Base-by-base conservation (phyloP, 805 yeast species). In the Clavispora vitiphila region DNA sequence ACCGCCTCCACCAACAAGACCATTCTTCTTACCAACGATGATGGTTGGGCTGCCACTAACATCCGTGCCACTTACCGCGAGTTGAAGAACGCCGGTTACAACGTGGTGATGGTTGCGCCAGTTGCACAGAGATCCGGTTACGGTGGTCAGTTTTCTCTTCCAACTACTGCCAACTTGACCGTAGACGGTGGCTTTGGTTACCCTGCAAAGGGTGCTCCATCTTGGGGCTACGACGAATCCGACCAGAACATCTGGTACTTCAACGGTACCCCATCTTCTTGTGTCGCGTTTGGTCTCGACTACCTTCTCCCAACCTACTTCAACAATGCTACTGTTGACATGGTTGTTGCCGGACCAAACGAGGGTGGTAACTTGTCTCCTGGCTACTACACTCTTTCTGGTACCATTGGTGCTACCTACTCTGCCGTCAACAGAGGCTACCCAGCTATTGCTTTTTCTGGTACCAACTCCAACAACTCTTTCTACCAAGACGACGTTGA, bases 31-130 rank as follows among this genome's bases (percentile, higher is more conserved):
- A 70, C 81, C 46, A 77, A 78, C 51, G 83, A 78, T 53, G 83
- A 78, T 48, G 72, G 76, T 15, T 78, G 78, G 77, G 74, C 72
- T 3, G 61, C 80, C 5, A 73, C 81, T 37, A 76, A 76, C 53
- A 74, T 78, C 54, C 71, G 82, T 55, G 78, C 81, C 12, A 58
- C 77, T 10, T 78, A 77, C 67, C 58, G 69, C 39, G 75, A 64
- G 26, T 65, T 51, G 49, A 49, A 42, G 41, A 38, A 12, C 7
- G 55, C 54, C n/a, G 55, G 55, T 8, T 48, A 53, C 43, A 46
- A 53, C 24, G 55, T 53, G 35, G 42, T 53, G 24, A 21, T 53
- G 46, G 51, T 47, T 15, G 54, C 56, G 16, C 56, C 56, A n/a
- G 56, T 39, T 12, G 37, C 35, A 31, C 56, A 53, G 32, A 43